Evolutionary conservation across 2,329 filamentous ascomycete genomes (phyloP), one percentile per base, ranked within the genome.

Genomic region (Trichophyton equinum): DNA sequence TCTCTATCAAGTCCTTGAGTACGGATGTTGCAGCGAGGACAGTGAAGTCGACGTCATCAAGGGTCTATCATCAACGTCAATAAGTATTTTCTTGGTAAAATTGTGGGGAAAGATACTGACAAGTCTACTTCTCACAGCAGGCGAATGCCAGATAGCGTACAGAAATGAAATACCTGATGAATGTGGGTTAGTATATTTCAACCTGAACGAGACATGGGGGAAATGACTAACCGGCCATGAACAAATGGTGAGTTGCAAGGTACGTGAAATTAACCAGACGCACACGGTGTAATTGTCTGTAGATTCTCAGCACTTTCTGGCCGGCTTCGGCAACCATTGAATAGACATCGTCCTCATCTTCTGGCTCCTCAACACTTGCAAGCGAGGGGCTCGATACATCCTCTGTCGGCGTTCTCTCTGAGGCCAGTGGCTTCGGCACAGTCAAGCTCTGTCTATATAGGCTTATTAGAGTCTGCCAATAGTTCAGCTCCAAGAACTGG

Each of bases 1-100:
- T 96, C 66, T 95, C 89, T 65, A 95, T 91, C 64, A 97, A 80
- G 70, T 96, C 94, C 4, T 85, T 87, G 49, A 97, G 85, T 7
- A 97, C 91, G 1, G 92, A 96, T 57, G 90, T 96, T 22, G 91
- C 92, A 7, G 91, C 90, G 57, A 96, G 79, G 7, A 97, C 89
- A 0, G 92, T 97, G 68, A 96, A 96, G 71, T 97, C 92, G n/a
- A 97, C 91, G 71, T 97, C 92, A 69, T 97, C 91, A 76, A 96
- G 87, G 6, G 87, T 89, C 79, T 81, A 63, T 13, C 13, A 55
- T 20, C 15, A n/a, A 38, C 6, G 25, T 55, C 33, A 55, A 30
- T 30, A 33, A 18, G 6, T 36, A 7, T 5, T 36, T 33, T 13
- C 25, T n/a, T 13, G 9, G 27, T 59, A 5, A 13, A 4, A 15